Percentiles rank a stretch among this genome's conserved stretches.
Evolutionary conservation across 2,329 filamentous ascomycete genomes (phyloP).

Genomic region (Laburnicola sp.): DNA sequence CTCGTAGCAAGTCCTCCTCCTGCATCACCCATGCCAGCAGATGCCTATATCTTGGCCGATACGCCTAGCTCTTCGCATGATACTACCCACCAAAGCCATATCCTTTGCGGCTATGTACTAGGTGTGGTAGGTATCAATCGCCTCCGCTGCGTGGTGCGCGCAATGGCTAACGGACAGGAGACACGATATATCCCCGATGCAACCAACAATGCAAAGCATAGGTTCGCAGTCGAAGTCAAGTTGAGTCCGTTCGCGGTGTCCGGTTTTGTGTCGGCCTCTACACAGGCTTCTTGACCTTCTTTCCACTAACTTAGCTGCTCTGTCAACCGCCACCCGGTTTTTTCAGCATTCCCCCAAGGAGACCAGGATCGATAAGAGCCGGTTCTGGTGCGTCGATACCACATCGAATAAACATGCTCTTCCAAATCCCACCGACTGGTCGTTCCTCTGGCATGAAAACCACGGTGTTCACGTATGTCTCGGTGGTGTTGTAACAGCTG

Average conservation of each 20-base stretch:
- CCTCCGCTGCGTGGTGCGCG: too few relatives aligned
- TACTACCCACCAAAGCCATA: too few relatives aligned
- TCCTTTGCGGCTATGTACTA: too few relatives aligned
- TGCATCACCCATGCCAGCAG: too few relatives aligned
- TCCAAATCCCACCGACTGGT: constrained; percentile 38
- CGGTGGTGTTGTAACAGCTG: constrained; percentile 33
- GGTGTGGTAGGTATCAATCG: too few relatives aligned
- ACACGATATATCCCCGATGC: too few relatives aligned
- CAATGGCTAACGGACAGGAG: too few relatives aligned
- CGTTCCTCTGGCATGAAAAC: constrained; percentile 44
- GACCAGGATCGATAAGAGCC: constrained; percentile 32
- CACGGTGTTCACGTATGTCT: constrained; percentile 38
- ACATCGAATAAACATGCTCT: constrained; percentile 41
- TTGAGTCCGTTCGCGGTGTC: not conserved
- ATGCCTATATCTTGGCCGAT: too few relatives aligned
- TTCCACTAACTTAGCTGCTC: not conserved
- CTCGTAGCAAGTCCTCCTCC: too few relatives aligned
- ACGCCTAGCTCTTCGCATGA: too few relatives aligned
- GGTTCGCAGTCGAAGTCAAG: too few relatives aligned
- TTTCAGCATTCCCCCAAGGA: constrained; percentile 35
- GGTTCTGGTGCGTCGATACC: constrained; percentile 36
- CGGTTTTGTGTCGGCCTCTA: not conserved
- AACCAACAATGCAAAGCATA: too few relatives aligned
- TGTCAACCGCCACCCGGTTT: constrained; percentile 28
- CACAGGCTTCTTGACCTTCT: not conserved